These are phyloP conservation scores for Ustilago cynodontis DNA, from an alignment of 1,284 basidiomycete genomes.

Conservation along the genomic window DNA sequence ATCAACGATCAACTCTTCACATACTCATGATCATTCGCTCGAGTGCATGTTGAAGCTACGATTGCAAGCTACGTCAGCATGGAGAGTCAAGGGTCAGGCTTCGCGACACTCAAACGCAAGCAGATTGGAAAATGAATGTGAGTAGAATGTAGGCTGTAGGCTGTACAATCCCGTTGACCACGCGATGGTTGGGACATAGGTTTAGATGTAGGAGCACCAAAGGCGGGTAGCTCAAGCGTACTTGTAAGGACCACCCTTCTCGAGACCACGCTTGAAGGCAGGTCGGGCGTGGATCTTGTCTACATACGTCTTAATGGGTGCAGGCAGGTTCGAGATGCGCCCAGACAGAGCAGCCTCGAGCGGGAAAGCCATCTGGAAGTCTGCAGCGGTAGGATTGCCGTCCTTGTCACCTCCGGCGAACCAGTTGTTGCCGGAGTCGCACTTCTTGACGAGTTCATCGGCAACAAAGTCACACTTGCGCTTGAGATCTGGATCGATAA, in stretches of 20 bases:
- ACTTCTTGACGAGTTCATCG: constrained; percentile 52
- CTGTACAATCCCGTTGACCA: too few relatives aligned
- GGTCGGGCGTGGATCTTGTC: constrained; percentile 62
- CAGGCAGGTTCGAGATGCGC: constrained; percentile 48
- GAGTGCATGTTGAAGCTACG: too few relatives aligned
- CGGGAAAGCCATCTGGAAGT: constrained; percentile 68
- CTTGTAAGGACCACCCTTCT: constrained; percentile 63
- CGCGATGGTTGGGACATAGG: too few relatives aligned
- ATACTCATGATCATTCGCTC: too few relatives aligned
- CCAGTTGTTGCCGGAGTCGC: constrained; percentile 52
- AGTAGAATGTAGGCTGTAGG: too few relatives aligned
- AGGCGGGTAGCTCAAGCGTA: constrained; percentile 43
- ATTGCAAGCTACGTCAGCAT: too few relatives aligned
- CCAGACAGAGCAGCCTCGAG: constrained; percentile 60
- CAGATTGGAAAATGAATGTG: too few relatives aligned
- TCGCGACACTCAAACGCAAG: too few relatives aligned
- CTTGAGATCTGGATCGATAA: constrained; percentile 62
- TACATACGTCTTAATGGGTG: constrained; percentile 59
- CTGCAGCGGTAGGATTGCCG: constrained; percentile 65
- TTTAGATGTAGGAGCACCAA: not conserved
- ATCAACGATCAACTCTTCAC: too few relatives aligned
- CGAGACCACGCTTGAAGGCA: constrained; percentile 61
- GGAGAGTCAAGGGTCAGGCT: too few relatives aligned
- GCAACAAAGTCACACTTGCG: constrained; percentile 53
- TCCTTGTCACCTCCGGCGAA: constrained; percentile 67